Conservation (phyloP, 257 asterid genomes). For the Solanum chaucha region DNA sequence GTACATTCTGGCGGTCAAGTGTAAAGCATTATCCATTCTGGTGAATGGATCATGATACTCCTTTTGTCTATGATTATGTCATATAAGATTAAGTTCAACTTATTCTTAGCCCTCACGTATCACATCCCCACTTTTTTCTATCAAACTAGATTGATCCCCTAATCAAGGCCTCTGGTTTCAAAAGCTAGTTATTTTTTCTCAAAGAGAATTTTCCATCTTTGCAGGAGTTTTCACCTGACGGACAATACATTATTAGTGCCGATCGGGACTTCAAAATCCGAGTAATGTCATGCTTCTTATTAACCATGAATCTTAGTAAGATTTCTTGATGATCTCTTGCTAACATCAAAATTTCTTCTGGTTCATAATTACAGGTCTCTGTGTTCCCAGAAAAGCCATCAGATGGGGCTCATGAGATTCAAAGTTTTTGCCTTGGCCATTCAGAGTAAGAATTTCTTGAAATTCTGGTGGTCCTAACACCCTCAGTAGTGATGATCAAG, state of each 20-base stretch:
- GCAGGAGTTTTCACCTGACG: slow-evolving; percentile 90
- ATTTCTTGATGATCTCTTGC: neutral
- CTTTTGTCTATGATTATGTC: neutral
- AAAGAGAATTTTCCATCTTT: neutral
- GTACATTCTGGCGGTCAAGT: neutral
- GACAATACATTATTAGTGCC: slow-evolving; percentile 59
- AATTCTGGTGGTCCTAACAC: neutral
- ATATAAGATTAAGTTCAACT: neutral
- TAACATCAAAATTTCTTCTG: slow-evolving; percentile 2
- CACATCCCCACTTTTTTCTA: neutral
- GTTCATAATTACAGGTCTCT: slow-evolving; percentile 49
- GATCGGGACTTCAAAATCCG: slow-evolving; percentile 97
- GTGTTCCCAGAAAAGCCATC: slow-evolving; percentile 61
- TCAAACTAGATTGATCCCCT: neutral
- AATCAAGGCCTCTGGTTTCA: neutral
- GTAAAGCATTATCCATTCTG: neutral
- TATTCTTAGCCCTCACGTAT: neutral
- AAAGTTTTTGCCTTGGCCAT: slow-evolving; percentile 90
- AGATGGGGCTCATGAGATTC: slow-evolving; percentile 82
- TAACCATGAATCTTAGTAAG: neutral
- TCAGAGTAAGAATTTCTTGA: slow-evolving; percentile 53
- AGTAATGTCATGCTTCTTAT: slow-evolving; percentile 27
- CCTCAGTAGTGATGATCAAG: neutral
- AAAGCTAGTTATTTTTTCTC: neutral
- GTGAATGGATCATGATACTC: neutral